A percentile compares a stretch with the other conserved stretches of the same genome.
phyloP scores from a whole-genome alignment of 176 grass and related monocot species.

The Oryza australiensis region DNA sequence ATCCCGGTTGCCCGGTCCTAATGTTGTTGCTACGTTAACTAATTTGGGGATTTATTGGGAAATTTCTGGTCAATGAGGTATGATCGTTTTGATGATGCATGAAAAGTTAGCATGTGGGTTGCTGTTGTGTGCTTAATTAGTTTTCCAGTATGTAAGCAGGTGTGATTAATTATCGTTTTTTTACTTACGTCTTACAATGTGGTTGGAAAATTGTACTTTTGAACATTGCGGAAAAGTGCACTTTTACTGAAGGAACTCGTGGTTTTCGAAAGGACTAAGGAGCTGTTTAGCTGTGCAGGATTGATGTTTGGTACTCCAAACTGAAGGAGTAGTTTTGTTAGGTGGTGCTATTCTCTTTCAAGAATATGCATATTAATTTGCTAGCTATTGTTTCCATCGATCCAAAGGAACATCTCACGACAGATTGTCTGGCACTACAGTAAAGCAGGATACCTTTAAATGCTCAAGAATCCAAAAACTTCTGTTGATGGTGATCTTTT shows the following conservation, averaged over 20 bases:
- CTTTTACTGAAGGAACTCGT: background rate
- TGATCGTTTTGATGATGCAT: background rate
- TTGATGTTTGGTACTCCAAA: background rate
- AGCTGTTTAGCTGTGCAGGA: background rate
- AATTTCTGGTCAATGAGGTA: background rate
- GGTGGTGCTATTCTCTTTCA: background rate
- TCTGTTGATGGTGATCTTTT: background rate
- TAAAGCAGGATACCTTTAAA: background rate
- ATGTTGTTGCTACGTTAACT: background rate
- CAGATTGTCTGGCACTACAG: background rate
- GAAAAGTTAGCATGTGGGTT: conserved; percentile 4
- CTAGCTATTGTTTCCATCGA: background rate
- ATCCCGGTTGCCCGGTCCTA: too few relatives aligned
- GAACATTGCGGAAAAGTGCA: background rate
- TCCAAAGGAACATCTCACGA: background rate
- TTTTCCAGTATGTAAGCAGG: background rate
- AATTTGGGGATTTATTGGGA: background rate
- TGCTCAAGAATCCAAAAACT: background rate
- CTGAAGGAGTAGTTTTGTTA: background rate
- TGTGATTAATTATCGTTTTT: conserved; percentile 1
- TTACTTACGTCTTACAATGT: background rate
- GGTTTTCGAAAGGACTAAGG: background rate
- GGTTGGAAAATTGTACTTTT: background rate
- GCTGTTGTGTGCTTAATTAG: conserved; percentile 2
- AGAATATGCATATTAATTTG: background rate